phyloP scores from a whole-genome alignment of 305 asterid genomes.

The Nicotiana rustica region DNA sequence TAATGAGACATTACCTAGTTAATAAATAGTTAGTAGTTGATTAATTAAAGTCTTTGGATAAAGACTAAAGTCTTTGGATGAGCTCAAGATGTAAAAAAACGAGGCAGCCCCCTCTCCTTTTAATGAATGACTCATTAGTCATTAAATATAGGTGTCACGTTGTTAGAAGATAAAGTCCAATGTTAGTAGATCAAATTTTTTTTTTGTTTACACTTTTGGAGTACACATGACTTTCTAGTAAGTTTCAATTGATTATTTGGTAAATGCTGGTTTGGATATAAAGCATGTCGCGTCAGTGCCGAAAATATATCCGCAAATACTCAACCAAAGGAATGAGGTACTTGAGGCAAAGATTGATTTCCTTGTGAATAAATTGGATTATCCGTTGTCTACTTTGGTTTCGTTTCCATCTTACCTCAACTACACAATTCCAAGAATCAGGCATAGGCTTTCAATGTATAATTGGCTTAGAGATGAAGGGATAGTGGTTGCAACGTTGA shows the following conservation, averaged over 20 bases:
- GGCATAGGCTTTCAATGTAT: conserved; percentile 64
- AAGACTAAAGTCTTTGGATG: too few species aligned
- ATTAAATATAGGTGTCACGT: too few species aligned
- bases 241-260: conserved; percentile 53
- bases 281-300: conserved; percentile 60
- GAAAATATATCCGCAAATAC: conserved; percentile 56
- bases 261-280: conserved; percentile 59
- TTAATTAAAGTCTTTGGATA: too few species aligned
- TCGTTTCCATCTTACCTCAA: conserved; percentile 58
- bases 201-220: too few species aligned
- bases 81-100: too few species aligned
- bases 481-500: conserved; percentile 49
- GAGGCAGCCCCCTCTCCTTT: too few species aligned
- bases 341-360: conserved; percentile 57
- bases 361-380: conserved; percentile 67
- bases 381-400: conserved; percentile 53
- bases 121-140: too few species aligned
- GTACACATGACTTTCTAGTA: too few species aligned
- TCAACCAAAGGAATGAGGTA: conserved; percentile 40
- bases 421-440: conserved; percentile 62
- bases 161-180: too few species aligned
- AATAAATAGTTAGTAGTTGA: too few species aligned
- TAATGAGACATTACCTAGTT: too few species aligned
- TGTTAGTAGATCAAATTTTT: too few species aligned
- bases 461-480: conserved; percentile 70